These are phyloP conservation scores for Triticum urartu DNA, from an alignment of 176 grass and related monocot genomes.

Conservation along the genomic window DNA sequence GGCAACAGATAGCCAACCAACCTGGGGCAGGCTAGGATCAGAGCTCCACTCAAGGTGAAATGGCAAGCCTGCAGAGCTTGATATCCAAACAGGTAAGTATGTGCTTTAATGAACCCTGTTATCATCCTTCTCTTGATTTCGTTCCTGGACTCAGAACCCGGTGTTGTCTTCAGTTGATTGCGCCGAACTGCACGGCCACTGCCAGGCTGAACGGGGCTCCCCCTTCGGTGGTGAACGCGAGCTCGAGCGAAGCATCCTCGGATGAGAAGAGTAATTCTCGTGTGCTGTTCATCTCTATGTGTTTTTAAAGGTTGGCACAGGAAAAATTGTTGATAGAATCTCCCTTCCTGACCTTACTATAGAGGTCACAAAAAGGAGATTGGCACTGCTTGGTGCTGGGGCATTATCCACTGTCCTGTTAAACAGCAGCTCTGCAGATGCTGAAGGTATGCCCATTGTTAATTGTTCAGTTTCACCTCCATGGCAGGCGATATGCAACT, in stretches of 20 bases:
- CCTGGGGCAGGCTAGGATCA: neutral
- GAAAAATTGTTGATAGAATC: neutral
- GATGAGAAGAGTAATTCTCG: conserved; percentile 50
- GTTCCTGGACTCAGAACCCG: neutral
- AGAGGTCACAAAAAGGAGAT: conserved; percentile 64
- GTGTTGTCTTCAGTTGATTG: conserved; percentile 45
- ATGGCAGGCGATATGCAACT: neutral
- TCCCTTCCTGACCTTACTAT: conserved; percentile 11
- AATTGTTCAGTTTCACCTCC: neutral
- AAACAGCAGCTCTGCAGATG: conserved; percentile 41
- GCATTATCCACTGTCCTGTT: conserved; percentile 47
- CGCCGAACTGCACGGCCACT: conserved; percentile 30
- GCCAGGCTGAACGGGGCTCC: conserved; percentile 27
- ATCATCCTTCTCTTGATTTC: neutral
- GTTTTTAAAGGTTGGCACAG: neutral
- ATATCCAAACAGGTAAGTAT: conserved; percentile 61
- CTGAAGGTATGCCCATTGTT: conserved; percentile 63
- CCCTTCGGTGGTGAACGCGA: conserved; percentile 34
- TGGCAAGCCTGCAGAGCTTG: conserved; percentile 59
- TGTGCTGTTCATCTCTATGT: neutral
- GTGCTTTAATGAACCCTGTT: neutral
- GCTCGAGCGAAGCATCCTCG: conserved; percentile 24
- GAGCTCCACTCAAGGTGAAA: conserved; percentile 28
- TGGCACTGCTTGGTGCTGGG: conserved; percentile 62
- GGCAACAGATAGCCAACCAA: conserved; percentile 35